These are phyloP conservation scores for Scheffersomyces stipitis DNA, from an alignment of 805 yeast species.

Conservation along the genomic window DNA sequence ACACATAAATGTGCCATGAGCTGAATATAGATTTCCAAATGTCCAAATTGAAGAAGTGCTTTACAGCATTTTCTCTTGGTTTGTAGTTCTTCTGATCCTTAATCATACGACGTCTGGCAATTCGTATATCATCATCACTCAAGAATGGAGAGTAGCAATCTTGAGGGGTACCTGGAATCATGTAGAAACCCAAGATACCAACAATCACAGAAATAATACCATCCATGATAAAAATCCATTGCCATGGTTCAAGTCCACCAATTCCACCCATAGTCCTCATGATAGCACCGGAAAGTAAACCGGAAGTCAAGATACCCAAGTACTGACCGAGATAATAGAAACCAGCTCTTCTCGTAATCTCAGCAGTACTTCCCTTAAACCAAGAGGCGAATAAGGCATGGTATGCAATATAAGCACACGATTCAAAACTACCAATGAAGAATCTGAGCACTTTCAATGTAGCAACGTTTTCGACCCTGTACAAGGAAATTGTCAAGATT, in stretches of 20 bases:
- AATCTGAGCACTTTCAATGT: constrained; percentile 64
- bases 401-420: constrained; percentile 46
- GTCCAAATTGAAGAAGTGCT: constrained; percentile 39
- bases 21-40: constrained; percentile 55
- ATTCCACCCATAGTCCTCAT: constrained; percentile 47
- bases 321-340: constrained; percentile 62
- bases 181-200: constrained; percentile 54
- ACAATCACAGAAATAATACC: constrained; percentile 58
- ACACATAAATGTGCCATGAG: constrained; percentile 61
- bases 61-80: constrained; percentile 17
- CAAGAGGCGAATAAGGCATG: constrained; percentile 36
- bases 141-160: constrained; percentile 35
- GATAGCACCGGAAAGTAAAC: constrained; percentile 60
- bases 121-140: constrained; percentile 34
- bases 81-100: constrained; percentile 14
- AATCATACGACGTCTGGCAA: constrained; percentile 24
- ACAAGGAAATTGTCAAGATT: constrained; percentile 57
- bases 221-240: constrained; percentile 72
- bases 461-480: constrained; percentile 46
- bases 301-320: constrained; percentile 61
- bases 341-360: constrained; percentile 62
- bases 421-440: constrained; percentile 68
- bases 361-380: constrained; percentile 32
- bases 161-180: constrained; percentile 67
- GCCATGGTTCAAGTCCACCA: constrained; percentile 62